Conservation (phyloP, 768 basidiomycete genomes). For the Pisolithus marmoratus region DNA sequence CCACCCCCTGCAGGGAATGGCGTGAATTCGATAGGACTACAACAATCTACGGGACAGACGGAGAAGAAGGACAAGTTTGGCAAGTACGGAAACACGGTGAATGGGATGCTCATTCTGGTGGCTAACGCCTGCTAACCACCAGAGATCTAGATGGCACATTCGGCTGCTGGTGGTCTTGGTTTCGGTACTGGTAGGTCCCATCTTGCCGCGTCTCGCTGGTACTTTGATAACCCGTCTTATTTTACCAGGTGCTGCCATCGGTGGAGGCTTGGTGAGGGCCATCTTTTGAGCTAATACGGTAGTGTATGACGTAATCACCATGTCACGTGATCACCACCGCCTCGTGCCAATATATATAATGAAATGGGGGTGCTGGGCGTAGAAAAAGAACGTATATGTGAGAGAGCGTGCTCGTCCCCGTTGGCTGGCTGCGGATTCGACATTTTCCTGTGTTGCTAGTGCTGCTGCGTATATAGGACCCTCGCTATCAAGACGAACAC, state of each 20-base stretch:
- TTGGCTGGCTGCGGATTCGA: slow-evolving; percentile 7
- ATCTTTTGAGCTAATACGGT: slow-evolving; percentile 33
- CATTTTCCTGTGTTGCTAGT: slow-evolving; percentile 3
- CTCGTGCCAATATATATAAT: not conserved
- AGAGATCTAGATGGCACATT: slow-evolving; percentile 43
- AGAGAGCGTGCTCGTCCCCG: not conserved
- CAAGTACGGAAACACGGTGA: slow-evolving; percentile 52
- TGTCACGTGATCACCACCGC: not conserved
- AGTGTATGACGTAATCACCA: not conserved
- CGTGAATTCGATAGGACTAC: slow-evolving; percentile 26
- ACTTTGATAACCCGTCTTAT: not conserved
- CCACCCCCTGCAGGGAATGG: slow-evolving; percentile 24
- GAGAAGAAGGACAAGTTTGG: slow-evolving; percentile 59
- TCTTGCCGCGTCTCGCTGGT: not conserved
- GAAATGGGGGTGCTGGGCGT: not conserved
- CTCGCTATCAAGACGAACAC: not conserved
- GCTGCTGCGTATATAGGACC: not conserved
- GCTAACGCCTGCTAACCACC: slow-evolving; percentile 14
- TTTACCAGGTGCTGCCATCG: slow-evolving; percentile 44
- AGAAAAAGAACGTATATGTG: no score
- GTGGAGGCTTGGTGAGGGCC: slow-evolving; percentile 42
- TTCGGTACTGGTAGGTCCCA: slow-evolving; percentile 61
- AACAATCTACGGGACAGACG: slow-evolving; percentile 19
- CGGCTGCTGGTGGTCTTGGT: slow-evolving; percentile 66
- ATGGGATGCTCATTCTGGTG: slow-evolving; percentile 4